These are phyloP conservation scores for Tulasnella sp. DNA, from an alignment of 768 basidiomycete species.

Conservation along the genomic window DNA sequence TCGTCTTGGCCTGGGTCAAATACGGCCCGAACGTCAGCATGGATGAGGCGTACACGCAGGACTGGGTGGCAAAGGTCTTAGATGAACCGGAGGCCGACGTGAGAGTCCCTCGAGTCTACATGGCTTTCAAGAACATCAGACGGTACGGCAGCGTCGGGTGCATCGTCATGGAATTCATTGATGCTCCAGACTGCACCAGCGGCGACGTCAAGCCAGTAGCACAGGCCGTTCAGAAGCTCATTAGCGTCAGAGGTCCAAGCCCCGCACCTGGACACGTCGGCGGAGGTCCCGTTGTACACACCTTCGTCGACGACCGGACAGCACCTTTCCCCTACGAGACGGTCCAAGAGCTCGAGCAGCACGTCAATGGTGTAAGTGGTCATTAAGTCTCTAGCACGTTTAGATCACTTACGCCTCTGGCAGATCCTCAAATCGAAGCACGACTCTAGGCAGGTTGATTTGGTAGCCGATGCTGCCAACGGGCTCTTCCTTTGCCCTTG, in stretches of 20 bases:
- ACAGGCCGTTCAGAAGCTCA: conserved; percentile 17
- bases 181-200: not conserved
- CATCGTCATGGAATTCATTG: conserved; percentile 22
- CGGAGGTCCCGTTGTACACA: not conserved
- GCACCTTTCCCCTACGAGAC: not conserved
- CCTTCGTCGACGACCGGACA: not conserved
- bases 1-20: conserved; percentile 20
- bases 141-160: not conserved
- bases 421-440: not conserved
- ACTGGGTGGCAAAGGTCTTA: conserved; percentile 4
- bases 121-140: not conserved
- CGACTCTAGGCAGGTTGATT: not conserved
- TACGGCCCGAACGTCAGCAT: conserved; percentile 14
- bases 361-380: not conserved
- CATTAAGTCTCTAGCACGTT: not conserved
- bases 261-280: conserved; percentile 10
- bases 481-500: conserved; percentile 20
- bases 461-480: not conserved
- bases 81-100: not conserved
- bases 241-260: conserved; percentile 17
- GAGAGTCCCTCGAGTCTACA: conserved; percentile 4
- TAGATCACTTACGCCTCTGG: not conserved
- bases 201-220: not conserved
- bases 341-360: conserved; percentile 8
- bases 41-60: conserved; percentile 16